Conservation (phyloP, 1,284 basidiomycete genomes). For the Coniophora puteana region DNA sequence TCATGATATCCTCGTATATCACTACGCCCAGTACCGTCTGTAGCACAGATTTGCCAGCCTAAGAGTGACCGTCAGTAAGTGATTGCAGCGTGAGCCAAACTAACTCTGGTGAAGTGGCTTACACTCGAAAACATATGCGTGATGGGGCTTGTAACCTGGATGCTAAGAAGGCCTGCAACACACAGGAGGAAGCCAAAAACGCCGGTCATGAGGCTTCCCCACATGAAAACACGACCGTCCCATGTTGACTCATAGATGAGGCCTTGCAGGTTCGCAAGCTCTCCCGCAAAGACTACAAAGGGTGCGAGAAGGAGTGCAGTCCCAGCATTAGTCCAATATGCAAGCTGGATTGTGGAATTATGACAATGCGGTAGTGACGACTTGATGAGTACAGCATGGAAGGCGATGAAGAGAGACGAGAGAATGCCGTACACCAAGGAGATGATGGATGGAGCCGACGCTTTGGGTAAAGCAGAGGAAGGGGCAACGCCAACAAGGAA, state of each 20-base stretch:
- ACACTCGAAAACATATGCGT: slow-evolving; percentile 78
- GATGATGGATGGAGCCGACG: slow-evolving; percentile 44
- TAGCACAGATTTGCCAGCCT: slow-evolving; percentile 71
- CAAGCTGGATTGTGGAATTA: slow-evolving; percentile 67
- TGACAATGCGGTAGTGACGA: slow-evolving; percentile 60
- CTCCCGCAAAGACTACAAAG: slow-evolving; percentile 55
- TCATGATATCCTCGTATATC: slow-evolving; percentile 64
- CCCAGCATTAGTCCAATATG: slow-evolving; percentile 73
- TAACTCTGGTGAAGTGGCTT: slow-evolving; percentile 24
- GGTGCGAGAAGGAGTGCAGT: slow-evolving; percentile 61
- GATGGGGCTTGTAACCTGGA: slow-evolving; percentile 70
- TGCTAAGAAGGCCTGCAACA: slow-evolving; percentile 64
- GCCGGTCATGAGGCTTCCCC: slow-evolving; percentile 64
- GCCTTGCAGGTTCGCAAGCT: slow-evolving; percentile 37
- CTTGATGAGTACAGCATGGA: slow-evolving; percentile 74
- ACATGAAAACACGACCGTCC: slow-evolving; percentile 53
- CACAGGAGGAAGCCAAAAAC: slow-evolving; percentile 73
- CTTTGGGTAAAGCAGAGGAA: slow-evolving; percentile 33
- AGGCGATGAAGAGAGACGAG: slow-evolving; percentile 68
- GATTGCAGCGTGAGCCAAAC: slow-evolving; percentile 1
- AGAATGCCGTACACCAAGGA: slow-evolving; percentile 66
- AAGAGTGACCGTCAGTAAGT: too few relatives aligned
- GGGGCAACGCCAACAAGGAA: slow-evolving; percentile 65
- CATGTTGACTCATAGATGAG: slow-evolving; percentile 38
- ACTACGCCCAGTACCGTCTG: slow-evolving; percentile 70